phyloP scores from a whole-genome alignment of 2,329 filamentous ascomycete genomes.

The Clonostachys sp. region DNA sequence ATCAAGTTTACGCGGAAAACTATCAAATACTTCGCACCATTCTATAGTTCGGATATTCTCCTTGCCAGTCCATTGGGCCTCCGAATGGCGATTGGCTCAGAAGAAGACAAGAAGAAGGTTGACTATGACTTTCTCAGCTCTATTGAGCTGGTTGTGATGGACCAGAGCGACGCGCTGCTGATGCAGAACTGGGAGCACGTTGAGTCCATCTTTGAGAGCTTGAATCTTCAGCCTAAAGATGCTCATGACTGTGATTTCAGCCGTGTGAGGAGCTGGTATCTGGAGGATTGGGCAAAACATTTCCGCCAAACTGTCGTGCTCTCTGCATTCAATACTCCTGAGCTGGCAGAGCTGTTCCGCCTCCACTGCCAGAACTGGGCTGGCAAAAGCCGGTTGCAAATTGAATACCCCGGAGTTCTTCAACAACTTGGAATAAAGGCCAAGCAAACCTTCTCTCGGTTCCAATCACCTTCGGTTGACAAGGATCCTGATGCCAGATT shows the following conservation, averaged over 20 bases:
- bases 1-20: conserved; percentile 96
- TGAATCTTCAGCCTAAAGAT: conserved; percentile 87
- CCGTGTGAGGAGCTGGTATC: conserved; percentile 84
- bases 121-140: conserved; percentile 93
- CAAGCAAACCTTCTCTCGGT: conserved; percentile 86
- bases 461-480: conserved; percentile 65
- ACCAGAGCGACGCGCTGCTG: conserved; percentile 86
- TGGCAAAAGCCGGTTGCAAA: conserved; percentile 71
- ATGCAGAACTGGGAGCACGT: conserved; percentile 99
- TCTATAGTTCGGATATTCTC: conserved; percentile 95
- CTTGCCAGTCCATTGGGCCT: conserved; percentile 86
- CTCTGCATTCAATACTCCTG: conserved; percentile 80
- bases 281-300: conserved; percentile 77
- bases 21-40: conserved; percentile 89
- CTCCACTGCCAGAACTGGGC: conserved; percentile 74
- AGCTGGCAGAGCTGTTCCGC: conserved; percentile 76
- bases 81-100: conserved; percentile 83
- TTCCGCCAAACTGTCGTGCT: conserved; percentile 84
- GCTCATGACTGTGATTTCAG: conserved; percentile 92
- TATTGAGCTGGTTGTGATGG: conserved; percentile 83
- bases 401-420: conserved; percentile 66
- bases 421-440: conserved; percentile 67
- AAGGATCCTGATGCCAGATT: conserved; percentile 85
- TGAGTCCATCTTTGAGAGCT: conserved; percentile 83
- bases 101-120: conserved; percentile 53